phyloP scores from a whole-genome alignment of 192 early-diverging fungal species.

The Linnemannia schmuckeri region DNA sequence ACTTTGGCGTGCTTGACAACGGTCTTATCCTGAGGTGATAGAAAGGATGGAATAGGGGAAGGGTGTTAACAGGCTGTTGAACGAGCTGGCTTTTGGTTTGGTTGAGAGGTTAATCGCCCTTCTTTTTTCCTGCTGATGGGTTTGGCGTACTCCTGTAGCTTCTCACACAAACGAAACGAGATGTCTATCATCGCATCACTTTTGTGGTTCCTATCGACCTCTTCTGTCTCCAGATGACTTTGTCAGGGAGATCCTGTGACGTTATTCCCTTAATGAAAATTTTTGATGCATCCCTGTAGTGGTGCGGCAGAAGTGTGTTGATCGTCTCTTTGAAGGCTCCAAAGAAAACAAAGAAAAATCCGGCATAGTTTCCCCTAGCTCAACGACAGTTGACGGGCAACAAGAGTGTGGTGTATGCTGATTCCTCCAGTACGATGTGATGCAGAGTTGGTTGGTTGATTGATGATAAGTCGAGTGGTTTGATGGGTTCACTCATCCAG shows the following conservation, averaged over 20 bases:
- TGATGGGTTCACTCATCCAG: background rate
- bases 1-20: constrained; percentile 94
- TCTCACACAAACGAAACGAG: background rate
- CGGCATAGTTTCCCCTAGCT: constrained; percentile 33
- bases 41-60: background rate
- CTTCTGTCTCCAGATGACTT: background rate
- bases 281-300: background rate
- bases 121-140: background rate
- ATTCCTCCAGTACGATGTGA: background rate
- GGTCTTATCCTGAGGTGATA: constrained; percentile 58
- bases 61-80: constrained; percentile 4
- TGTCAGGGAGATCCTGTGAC: background rate
- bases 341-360: background rate
- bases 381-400: background rate
- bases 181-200: background rate
- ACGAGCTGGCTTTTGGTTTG: background rate
- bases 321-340: background rate
- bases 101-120: background rate
- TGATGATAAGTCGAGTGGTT: background rate
- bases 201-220: background rate
- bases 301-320: background rate
- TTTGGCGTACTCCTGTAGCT: background rate
- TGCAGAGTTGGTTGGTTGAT: background rate
- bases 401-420: background rate
- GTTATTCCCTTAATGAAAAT: background rate